A percentile compares a stretch with the other conserved stretches of the same genome.
These are phyloP conservation scores for Ustilago esculenta DNA, from an alignment of 1,284 basidiomycete species.

Conservation along the genomic window DNA sequence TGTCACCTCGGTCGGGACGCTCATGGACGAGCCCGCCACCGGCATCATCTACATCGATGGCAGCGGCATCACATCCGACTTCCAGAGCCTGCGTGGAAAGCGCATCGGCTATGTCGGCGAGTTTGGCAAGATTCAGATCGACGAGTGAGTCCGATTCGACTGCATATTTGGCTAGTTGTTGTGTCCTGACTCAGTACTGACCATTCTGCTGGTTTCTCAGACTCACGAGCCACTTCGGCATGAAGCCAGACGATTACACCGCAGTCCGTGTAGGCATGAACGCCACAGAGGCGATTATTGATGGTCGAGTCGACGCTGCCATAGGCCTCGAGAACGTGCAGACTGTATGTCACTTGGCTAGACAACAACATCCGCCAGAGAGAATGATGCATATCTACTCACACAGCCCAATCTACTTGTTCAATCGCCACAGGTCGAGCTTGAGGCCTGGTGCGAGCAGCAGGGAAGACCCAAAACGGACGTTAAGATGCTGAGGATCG, in stretches of 20 bases:
- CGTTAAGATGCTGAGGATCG: conserved; percentile 68
- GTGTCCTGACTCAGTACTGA: too few relatives aligned
- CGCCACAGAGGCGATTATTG: conserved; percentile 67
- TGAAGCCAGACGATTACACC: conserved; percentile 67
- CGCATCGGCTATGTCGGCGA: conserved; percentile 69
- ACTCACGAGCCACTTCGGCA: conserved; percentile 55
- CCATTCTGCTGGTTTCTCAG: conserved; percentile 9
- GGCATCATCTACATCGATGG: conserved; percentile 68
- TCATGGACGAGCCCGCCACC: conserved; percentile 68
- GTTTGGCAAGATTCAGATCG: conserved; percentile 69
- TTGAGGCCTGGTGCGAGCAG: conserved; percentile 68
- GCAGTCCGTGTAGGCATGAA: conserved; percentile 69
- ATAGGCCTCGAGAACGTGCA: conserved; percentile 68
- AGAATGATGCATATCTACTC: too few relatives aligned
- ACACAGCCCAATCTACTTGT: not conserved
- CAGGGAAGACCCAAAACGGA: conserved; percentile 64
- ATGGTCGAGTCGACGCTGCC: conserved; percentile 68
- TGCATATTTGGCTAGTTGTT: not conserved
- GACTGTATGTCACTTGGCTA: conserved; percentile 34
- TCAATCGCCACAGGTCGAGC: conserved; percentile 42
- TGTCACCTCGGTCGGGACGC: conserved; percentile 67
- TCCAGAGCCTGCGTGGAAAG: conserved; percentile 67
- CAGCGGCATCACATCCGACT: conserved; percentile 66
- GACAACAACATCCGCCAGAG: too few relatives aligned
- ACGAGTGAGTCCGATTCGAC: conserved; percentile 11